Percentiles rank a stretch among this genome's conserved stretches.
phyloP scores from a whole-genome alignment of 1,139 yeast genomes.

The Suhomyces anneliseae region DNA sequence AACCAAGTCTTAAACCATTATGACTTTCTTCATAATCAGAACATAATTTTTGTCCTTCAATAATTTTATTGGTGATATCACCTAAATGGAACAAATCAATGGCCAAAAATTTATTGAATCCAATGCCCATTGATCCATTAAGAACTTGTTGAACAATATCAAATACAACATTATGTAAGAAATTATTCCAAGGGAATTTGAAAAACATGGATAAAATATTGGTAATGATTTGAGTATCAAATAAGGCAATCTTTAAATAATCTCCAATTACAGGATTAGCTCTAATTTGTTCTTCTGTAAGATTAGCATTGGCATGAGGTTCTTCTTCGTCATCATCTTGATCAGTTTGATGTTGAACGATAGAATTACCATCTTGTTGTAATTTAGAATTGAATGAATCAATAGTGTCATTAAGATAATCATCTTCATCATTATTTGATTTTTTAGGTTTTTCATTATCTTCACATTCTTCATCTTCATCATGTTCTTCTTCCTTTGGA shows the following conservation, averaged over 20 bases:
- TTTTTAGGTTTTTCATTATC: slow-evolving; percentile 7
- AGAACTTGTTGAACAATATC: slow-evolving; percentile 95
- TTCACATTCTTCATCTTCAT: slow-evolving; percentile 15
- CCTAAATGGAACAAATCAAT: slow-evolving; percentile 83
- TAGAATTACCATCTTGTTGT: slow-evolving; percentile 26
- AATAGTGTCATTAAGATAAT: slow-evolving; percentile 42
- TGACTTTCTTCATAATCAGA: slow-evolving; percentile 60
- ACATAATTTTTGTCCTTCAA: slow-evolving; percentile 80
- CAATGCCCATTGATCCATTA: slow-evolving; percentile 92
- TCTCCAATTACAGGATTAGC: slow-evolving; percentile 86
- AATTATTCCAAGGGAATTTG: slow-evolving; percentile 96
- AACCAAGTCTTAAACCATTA: slow-evolving; percentile 80
- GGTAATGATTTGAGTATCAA: slow-evolving; percentile 77
- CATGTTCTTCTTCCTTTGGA: slow-evolving; percentile 24
- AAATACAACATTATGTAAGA: slow-evolving; percentile 94
- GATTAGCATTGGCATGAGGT: slow-evolving; percentile 54
- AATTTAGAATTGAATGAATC: slow-evolving; percentile 47
- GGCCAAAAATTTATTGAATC: slow-evolving; percentile 83
- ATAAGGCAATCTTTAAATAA: slow-evolving; percentile 77
- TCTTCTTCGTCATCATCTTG: slow-evolving; percentile 40
- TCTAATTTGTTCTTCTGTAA: slow-evolving; percentile 60
- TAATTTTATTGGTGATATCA: slow-evolving; percentile 72
- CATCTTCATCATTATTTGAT: slow-evolving; percentile 18
- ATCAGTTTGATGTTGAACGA: slow-evolving; percentile 24
- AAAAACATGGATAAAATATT: slow-evolving; percentile 82